These are phyloP conservation scores for Otatea glauca DNA, from an alignment of 176 grass and related monocot species.

Conservation along the genomic window DNA sequence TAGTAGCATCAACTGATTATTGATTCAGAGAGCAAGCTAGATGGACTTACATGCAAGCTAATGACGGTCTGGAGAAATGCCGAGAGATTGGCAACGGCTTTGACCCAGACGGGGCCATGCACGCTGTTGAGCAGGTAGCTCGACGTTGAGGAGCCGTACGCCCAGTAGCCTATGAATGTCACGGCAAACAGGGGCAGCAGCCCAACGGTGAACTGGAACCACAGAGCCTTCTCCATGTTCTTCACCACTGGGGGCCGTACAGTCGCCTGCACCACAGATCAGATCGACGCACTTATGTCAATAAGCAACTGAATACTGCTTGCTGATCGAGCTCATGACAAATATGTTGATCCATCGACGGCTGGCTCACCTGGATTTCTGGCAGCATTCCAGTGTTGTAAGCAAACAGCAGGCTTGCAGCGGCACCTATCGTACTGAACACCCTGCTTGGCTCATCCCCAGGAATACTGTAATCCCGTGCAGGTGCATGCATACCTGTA, in stretches of 20 bases:
- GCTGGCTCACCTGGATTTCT: slow-evolving; percentile 62
- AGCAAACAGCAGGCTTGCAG: slow-evolving; percentile 68
- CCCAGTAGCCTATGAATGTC: slow-evolving; percentile 68
- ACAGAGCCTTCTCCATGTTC: slow-evolving; percentile 76
- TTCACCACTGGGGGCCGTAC: slow-evolving; percentile 60
- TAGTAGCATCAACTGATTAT: too few relatives aligned
- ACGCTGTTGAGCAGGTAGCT: slow-evolving; percentile 68
- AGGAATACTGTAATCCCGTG: slow-evolving; percentile 67
- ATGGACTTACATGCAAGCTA: slow-evolving; percentile 53
- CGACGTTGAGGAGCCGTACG: slow-evolving; percentile 69
- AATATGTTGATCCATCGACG: too few relatives aligned
- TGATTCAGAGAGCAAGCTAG: too few relatives aligned
- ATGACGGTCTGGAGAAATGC: slow-evolving; percentile 76
- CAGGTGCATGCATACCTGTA: slow-evolving; percentile 43
- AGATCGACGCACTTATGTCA: too few relatives aligned
- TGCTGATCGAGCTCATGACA: too few relatives aligned
- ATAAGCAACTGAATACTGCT: too few relatives aligned
- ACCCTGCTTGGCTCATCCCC: slow-evolving; percentile 42
- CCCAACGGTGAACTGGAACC: slow-evolving; percentile 71
- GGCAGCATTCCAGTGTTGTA: slow-evolving; percentile 85
- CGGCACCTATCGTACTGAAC: slow-evolving; percentile 62
- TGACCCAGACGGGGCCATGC: slow-evolving; percentile 63
- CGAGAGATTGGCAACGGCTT: slow-evolving; percentile 54
- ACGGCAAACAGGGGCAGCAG: slow-evolving; percentile 55
- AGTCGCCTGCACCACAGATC: slow-evolving; percentile 49